Evolutionary conservation across 208 protist genomes (phyloP).

Genomic region (Acanthamoeba quina): DNA sequence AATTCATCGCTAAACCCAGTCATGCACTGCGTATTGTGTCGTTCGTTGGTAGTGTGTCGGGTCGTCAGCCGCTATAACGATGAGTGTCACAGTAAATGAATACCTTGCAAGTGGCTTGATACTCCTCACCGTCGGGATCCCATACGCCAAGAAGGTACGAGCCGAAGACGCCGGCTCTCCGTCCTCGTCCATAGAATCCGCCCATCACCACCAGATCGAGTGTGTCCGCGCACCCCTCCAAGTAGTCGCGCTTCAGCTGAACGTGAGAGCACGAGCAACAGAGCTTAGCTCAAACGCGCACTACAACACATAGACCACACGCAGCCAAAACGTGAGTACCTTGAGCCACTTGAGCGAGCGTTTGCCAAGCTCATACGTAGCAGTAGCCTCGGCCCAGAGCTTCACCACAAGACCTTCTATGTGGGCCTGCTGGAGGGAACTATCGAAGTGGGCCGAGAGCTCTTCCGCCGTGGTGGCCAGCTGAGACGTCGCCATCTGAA

Average conservation of each 20-base stretch:
- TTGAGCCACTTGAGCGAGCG: conserved; percentile 98
- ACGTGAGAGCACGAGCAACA: neutral
- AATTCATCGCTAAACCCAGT: conserved; percentile 80
- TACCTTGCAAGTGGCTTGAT: conserved; percentile 98
- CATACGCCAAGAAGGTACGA: conserved; percentile 98
- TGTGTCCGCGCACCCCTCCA: conserved; percentile 97
- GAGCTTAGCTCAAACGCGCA: neutral
- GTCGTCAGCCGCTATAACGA: no score
- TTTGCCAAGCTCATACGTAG: conserved; percentile 97
- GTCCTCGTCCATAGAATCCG: conserved; percentile 98
- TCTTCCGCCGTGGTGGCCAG: conserved; percentile 95
- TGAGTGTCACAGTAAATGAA: no score
- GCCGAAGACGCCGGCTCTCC: conserved; percentile 96
- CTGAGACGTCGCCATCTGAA: conserved; percentile 92
- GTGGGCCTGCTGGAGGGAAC: conserved; percentile 87
- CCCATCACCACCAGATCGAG: conserved; percentile 99
- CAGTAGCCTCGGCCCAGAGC: conserved; percentile 93
- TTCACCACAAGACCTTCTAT: conserved; percentile 99
- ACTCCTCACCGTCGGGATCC: conserved; percentile 97
- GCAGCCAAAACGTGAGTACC: conserved; percentile 76
- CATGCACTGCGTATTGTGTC: conserved; percentile 57
- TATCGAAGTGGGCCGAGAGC: conserved; percentile 96
- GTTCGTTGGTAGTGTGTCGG: no score
- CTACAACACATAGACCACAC: neutral
- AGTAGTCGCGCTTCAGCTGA: conserved; percentile 99